A percentile compares a stretch with the other conserved stretches of the same genome.
Conservation (phyloP, 129 eudicot species). For the Flaveria ramosissima region DNA sequence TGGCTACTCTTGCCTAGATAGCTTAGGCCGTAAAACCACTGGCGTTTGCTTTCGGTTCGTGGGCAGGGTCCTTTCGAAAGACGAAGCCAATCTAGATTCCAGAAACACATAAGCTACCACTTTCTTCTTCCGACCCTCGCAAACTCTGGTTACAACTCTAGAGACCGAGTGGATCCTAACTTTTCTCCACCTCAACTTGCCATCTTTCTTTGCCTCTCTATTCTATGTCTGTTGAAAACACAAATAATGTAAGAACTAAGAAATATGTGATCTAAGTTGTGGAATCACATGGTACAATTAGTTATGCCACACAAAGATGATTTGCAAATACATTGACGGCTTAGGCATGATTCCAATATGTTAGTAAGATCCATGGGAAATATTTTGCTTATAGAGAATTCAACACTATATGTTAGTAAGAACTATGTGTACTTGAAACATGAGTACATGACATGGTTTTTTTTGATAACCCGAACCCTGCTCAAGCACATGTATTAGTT, state of each 20-base stretch:
- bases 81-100: too few species aligned
- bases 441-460: not conserved
- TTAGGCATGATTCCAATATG: not conserved
- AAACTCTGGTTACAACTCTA: too few species aligned
- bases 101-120: too few species aligned
- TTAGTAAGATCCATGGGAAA: not conserved
- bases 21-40: too few species aligned
- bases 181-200: too few species aligned
- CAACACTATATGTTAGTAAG: too few species aligned
- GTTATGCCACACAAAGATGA: not conserved
- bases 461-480: not conserved
- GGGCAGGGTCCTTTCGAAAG: too few species aligned
- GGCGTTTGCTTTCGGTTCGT: too few species aligned
- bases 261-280: not conserved
- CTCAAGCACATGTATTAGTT: slow-evolving; percentile 2
- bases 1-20: too few species aligned
- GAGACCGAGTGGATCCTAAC: too few species aligned
- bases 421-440: not conserved
- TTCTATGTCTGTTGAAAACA: not conserved
- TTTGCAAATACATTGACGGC: not conserved
- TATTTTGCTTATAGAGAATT: not conserved
- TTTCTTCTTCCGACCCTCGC: too few species aligned
- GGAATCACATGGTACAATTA: not conserved
- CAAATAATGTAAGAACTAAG: not conserved
- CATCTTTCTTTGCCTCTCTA: not conserved